These are phyloP conservation scores for Spencermartinsiella europaea DNA, from an alignment of 805 yeast genomes.

Conservation along the genomic window DNA sequence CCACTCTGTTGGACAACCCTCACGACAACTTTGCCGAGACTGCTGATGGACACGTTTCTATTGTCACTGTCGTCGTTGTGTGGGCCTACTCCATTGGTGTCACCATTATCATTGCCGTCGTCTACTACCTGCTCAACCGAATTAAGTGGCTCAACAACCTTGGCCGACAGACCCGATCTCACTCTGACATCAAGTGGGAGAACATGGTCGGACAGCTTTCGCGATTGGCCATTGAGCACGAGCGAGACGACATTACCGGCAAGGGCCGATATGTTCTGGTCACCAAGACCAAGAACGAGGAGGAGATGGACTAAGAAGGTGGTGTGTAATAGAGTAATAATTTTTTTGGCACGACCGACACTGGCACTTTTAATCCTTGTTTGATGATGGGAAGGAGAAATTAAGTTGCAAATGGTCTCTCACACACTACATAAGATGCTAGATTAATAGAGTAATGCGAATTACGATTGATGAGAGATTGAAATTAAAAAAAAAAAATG, in stretches of 20 bases:
- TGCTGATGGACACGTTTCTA: conserved; percentile 87
- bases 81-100: conserved; percentile 95
- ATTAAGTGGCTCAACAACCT: conserved; percentile 30
- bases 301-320: conserved; percentile 23
- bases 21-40: conserved; percentile 44
- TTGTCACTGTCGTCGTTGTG: conserved; percentile 87
- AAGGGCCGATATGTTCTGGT: conserved; percentile 31
- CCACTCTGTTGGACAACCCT: conserved; percentile 30
- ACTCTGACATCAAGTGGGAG: conserved; percentile 32
- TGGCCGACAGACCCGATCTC: conserved; percentile 31
- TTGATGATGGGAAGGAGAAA: too few species aligned
- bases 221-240: conserved; percentile 36
- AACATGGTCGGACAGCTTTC: conserved; percentile 35
- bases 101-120: conserved; percentile 93
- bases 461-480: too few species aligned
- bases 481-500: too few species aligned
- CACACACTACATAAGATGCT: too few species aligned
- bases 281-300: conserved; percentile 31
- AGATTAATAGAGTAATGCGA: too few species aligned
- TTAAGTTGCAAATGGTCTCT: too few species aligned
- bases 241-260: conserved; percentile 29
- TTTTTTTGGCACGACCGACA: too few species aligned
- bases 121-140: conserved; percentile 68
- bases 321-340: not conserved
- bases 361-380: too few species aligned